These are phyloP conservation scores for Xylariomycetidae sp. DNA, from an alignment of 2,329 filamentous ascomycete species.

Conservation along the genomic window DNA sequence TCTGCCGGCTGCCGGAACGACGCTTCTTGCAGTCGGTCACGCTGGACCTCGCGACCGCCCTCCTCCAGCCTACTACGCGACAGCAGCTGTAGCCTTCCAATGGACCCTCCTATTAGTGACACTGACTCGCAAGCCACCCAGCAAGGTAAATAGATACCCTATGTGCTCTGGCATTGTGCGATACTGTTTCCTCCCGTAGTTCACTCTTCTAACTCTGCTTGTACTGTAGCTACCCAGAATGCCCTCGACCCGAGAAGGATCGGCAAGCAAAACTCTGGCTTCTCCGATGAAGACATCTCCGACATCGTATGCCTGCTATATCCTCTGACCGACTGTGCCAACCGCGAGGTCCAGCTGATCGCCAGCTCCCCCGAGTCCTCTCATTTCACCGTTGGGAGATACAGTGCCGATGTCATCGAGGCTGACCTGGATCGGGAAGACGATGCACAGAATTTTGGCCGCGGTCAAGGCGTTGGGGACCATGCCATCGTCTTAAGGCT, in stretches of 20 bases:
- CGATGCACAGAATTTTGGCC: conserved; percentile 40
- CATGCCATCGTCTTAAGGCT: conserved; percentile 75
- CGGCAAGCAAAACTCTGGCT: conserved; percentile 74
- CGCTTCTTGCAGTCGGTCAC: conserved; percentile 19
- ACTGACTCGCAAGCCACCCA: conserved; percentile 27
- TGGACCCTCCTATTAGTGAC: conserved; percentile 22
- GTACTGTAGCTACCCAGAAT: conserved; percentile 62
- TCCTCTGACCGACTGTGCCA: conserved; percentile 67
- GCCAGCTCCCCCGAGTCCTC: conserved; percentile 36
- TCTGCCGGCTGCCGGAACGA: conserved; percentile 19
- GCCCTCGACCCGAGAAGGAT: conserved; percentile 74
- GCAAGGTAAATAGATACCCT: conserved; percentile 19
- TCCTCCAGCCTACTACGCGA: no score
- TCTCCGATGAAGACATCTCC: conserved; percentile 74
- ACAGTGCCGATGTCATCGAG: conserved; percentile 43
- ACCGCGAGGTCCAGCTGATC: conserved; percentile 57
- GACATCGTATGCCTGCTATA: conserved; percentile 88
- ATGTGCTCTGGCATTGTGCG: not conserved
- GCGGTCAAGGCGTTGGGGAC: conserved; percentile 47
- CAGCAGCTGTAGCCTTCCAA: no score
- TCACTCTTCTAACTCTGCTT: conserved; percentile 6
- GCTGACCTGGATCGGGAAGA: conserved; percentile 48
- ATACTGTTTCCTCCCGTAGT: not conserved
- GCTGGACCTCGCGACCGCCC: conserved; percentile 10
- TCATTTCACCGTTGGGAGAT: conserved; percentile 43